A percentile compares a stretch with the other conserved stretches of the same genome.
Evolutionary conservation across 805 yeast genomes (phyloP).

Genomic region (Candida ipomoeae): DNA sequence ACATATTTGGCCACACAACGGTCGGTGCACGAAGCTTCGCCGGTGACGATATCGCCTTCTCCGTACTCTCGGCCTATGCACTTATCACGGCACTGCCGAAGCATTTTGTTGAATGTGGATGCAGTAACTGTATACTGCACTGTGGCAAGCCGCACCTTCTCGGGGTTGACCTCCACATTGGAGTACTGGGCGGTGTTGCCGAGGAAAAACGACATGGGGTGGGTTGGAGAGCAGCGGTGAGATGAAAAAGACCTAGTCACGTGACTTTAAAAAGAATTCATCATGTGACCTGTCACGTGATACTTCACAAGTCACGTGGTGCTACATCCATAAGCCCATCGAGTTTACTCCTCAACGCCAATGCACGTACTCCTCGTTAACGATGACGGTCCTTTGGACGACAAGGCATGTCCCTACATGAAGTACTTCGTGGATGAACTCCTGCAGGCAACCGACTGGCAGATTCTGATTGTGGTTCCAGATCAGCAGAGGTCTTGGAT

Average conservation of each 20-base stretch:
- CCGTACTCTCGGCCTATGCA: constrained; percentile 85
- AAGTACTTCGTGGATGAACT: constrained; percentile 75
- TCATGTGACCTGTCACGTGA: background rate
- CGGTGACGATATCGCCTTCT: constrained; percentile 80
- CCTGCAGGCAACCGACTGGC: constrained; percentile 68
- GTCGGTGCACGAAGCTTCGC: constrained; percentile 78
- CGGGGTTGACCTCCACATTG: constrained; percentile 50
- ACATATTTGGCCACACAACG: constrained; percentile 84
- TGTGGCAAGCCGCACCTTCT: constrained; percentile 58
- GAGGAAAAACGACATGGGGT: constrained; percentile 60
- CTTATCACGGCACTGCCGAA: constrained; percentile 62
- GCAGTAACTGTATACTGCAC: constrained; percentile 65
- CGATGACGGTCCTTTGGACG: constrained; percentile 94
- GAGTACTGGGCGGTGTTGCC: constrained; percentile 41
- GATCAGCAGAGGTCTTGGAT: constrained; percentile 90
- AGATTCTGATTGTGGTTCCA: constrained; percentile 79
- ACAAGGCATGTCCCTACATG: constrained; percentile 75
- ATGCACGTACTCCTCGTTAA: constrained; percentile 69
- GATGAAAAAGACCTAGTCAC: background rate
- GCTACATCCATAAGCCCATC: background rate
- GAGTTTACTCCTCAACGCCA: background rate
- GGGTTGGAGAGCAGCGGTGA: background rate
- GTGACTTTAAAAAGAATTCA: too few relatives aligned
- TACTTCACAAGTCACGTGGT: background rate
- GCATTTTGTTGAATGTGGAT: constrained; percentile 40